These are phyloP conservation scores for Sporothrix globosa DNA, from an alignment of 2,329 filamentous ascomycete genomes.

Conservation along the genomic window DNA sequence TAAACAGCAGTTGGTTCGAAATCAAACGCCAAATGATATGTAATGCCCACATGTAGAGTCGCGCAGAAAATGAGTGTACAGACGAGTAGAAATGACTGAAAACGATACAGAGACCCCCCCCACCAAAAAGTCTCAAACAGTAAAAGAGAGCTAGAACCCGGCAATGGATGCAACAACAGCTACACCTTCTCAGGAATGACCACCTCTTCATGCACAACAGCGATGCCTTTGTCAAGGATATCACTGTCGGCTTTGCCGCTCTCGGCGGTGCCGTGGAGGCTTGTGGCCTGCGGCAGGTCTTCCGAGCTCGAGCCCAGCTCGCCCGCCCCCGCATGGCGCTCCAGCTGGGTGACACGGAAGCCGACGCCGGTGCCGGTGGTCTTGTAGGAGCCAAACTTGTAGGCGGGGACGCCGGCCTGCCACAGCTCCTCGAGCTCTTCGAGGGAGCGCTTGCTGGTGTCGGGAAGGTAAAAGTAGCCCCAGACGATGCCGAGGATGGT, in stretches of 20 bases:
- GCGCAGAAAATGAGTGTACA: not conserved
- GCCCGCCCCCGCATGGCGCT: conserved; percentile 30
- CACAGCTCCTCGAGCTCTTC: conserved; percentile 36
- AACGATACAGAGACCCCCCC: too few relatives aligned
- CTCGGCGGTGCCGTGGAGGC: too few relatives aligned
- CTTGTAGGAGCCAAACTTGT: conserved; percentile 28
- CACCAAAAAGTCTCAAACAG: too few relatives aligned
- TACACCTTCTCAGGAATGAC: conserved; percentile 6
- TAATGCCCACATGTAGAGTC: conserved; percentile 19
- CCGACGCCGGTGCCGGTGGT: conserved; percentile 25
- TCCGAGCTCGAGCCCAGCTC: conserved; percentile 24
- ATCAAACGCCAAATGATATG: not conserved
- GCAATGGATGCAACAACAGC: not conserved
- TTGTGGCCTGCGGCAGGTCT: conserved; percentile 11
- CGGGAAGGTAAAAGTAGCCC: conserved; percentile 34
- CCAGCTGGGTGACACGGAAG: conserved; percentile 31
- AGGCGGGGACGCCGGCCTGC: conserved; percentile 28
- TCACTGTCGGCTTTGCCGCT: not conserved
- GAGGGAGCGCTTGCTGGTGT: conserved; percentile 32
- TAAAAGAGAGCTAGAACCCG: not conserved
- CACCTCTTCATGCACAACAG: conserved; percentile 29
- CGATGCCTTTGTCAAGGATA: not conserved
- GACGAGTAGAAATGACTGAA: not conserved
- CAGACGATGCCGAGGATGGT: conserved; percentile 29
- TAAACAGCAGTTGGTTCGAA: not conserved